Conservation (phyloP, 2,329 filamentous ascomycete genomes). For the Pestalotiopsis fici region DNA sequence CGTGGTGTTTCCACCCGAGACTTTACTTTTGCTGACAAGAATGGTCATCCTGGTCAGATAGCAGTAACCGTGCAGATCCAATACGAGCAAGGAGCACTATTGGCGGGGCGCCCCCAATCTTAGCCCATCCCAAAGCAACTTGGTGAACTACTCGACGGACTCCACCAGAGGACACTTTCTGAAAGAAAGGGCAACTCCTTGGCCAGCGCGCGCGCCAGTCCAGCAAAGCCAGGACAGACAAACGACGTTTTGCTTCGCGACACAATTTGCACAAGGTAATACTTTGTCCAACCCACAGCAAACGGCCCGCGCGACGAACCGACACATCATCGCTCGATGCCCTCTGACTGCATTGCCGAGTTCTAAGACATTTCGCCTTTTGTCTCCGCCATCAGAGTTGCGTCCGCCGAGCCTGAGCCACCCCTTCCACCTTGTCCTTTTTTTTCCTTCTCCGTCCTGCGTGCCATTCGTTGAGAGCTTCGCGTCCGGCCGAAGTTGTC, state of each 20-base stretch:
- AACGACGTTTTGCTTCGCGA: not conserved
- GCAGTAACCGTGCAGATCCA: not conserved
- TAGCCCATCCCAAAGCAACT: not conserved
- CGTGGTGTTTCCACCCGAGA: not conserved
- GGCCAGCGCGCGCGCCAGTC: not conserved
- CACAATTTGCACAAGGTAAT: not conserved
- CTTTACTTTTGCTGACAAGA: not conserved
- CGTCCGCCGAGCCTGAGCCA: not conserved
- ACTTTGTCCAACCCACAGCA: not conserved
- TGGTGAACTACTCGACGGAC: not conserved
- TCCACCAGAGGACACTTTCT: not conserved
- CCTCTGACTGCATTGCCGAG: not conserved
- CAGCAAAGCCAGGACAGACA: not conserved
- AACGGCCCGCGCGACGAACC: not conserved
- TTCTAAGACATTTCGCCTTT: constrained; percentile 4
- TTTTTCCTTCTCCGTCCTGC: constrained; percentile 10
- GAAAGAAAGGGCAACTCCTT: not conserved
- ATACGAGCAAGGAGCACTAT: not conserved
- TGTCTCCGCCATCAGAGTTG: not conserved
- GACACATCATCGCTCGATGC: not conserved
- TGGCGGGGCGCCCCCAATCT: not conserved
- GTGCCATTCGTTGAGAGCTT: constrained; percentile 15
- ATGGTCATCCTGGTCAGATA: not conserved
- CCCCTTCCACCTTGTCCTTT: not conserved
- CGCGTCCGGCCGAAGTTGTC: constrained; percentile 5